Conservation (phyloP, 305 asterid species). For the Fraxinus angustifolia region DNA sequence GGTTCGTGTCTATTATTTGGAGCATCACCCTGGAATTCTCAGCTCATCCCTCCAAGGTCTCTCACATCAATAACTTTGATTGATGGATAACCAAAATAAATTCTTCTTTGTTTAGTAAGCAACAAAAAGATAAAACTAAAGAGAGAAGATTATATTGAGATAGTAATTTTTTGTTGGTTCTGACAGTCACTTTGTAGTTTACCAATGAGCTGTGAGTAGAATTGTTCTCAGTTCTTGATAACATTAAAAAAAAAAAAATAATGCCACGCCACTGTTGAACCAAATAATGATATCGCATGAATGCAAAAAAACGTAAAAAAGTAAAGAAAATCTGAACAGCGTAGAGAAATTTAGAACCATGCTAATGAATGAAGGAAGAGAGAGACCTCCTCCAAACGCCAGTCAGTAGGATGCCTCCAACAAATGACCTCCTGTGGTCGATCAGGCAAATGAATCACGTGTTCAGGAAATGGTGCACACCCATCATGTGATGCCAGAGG, state of each 20-base stretch:
- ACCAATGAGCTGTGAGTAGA: background rate
- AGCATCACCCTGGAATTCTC: slow-evolving; percentile 6
- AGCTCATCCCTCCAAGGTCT: background rate
- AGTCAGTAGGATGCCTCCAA: slow-evolving; percentile 77
- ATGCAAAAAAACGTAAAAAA: background rate
- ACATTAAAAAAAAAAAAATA: background rate
- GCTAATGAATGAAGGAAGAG: slow-evolving; percentile 32
- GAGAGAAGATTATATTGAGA: background rate
- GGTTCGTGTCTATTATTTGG: background rate
- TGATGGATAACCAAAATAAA: slow-evolving; percentile 1
- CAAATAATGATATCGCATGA: slow-evolving; percentile 3
- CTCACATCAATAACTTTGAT: background rate
- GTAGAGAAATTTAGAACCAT: slow-evolving; percentile 12
- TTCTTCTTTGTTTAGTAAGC: background rate
- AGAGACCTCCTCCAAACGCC: slow-evolving; percentile 60
- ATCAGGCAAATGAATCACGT: slow-evolving; percentile 52
- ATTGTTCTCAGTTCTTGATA: background rate
- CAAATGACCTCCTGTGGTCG: slow-evolving; percentile 76
- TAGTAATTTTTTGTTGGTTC: slow-evolving; percentile 1
- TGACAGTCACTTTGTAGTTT: background rate
- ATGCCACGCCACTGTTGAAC: background rate
- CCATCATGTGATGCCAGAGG: slow-evolving; percentile 67
- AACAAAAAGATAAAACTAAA: background rate
- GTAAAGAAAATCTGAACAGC: background rate
- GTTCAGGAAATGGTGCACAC: slow-evolving; percentile 80